Conservation (phyloP, 352 stramenopile species). For the Pythium brachiatum region DNA sequence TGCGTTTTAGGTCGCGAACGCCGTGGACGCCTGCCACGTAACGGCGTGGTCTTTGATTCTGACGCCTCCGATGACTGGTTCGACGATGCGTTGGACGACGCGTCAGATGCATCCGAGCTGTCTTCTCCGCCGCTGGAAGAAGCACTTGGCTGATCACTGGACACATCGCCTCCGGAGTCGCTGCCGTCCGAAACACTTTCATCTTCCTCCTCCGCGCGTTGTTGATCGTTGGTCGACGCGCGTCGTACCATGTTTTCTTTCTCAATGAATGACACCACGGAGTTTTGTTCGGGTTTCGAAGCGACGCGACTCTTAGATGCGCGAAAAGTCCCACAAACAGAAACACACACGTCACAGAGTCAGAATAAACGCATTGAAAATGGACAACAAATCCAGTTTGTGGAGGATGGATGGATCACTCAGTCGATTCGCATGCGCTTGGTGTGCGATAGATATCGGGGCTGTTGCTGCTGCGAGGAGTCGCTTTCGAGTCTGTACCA, state of each 20-base stretch:
- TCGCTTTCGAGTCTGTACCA: constrained; percentile 28
- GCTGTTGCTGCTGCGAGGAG: constrained; percentile 44
- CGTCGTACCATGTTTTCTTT: neutral
- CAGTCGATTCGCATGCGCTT: constrained; percentile 41
- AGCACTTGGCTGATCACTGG: neutral
- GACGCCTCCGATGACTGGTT: constrained; percentile 2
- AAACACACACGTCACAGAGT: neutral
- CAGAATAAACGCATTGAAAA: neutral
- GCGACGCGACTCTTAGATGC: neutral
- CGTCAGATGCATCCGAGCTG: neutral
- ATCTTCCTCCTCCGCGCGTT: neutral
- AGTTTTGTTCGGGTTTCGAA: neutral
- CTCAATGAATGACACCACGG: neutral
- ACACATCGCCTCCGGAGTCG: neutral
- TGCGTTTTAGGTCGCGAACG: neutral
- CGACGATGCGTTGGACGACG: constrained; percentile 4
- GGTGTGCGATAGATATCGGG: constrained; percentile 59
- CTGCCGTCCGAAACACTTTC: constrained; percentile 1
- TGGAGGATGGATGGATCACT: neutral
- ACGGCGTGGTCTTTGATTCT: neutral
- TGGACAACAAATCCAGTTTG: neutral
- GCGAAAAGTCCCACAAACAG: constrained; percentile 16
- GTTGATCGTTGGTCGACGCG: neutral
- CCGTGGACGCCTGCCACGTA: neutral
- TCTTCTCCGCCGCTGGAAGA: constrained; percentile 7